Percentiles rank a stretch among this genome's conserved stretches.
phyloP scores from a whole-genome alignment of 768 basidiomycete genomes.

The Boletus vinaceobasis region DNA sequence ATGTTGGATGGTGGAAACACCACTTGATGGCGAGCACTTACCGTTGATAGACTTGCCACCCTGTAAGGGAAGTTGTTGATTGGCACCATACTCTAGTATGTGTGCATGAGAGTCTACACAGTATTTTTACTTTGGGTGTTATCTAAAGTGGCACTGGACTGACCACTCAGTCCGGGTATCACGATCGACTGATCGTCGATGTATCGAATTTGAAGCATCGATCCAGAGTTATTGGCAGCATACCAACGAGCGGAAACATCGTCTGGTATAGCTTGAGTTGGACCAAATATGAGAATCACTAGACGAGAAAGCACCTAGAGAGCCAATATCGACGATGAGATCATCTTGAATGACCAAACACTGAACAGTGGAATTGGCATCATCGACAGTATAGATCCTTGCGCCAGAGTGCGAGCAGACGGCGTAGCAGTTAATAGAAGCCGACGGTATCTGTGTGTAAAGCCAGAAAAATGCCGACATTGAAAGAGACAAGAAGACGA shows the following conservation, averaged over 20 bases:
- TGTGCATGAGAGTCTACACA: constrained; percentile 74
- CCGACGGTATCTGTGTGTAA: neutral
- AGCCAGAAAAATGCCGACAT: constrained; percentile 10
- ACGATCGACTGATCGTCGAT: constrained; percentile 56
- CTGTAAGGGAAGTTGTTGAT: constrained; percentile 59
- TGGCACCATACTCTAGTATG: constrained; percentile 74
- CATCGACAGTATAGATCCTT: constrained; percentile 68
- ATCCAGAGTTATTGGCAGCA: constrained; percentile 19
- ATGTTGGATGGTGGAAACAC: neutral
- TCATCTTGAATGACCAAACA: constrained; percentile 59
- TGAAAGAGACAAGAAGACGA: constrained; percentile 10
- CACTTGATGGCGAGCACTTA: constrained; percentile 15
- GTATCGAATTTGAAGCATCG: constrained; percentile 42
- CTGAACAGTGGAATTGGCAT: constrained; percentile 46
- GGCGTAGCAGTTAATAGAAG: constrained; percentile 43
- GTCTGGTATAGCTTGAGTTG: constrained; percentile 29
- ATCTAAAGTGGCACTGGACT: constrained; percentile 21
- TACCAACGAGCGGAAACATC: constrained; percentile 42
- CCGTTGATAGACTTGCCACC: constrained; percentile 59
- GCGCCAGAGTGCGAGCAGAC: constrained; percentile 55
- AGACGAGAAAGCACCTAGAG: constrained; percentile 43
- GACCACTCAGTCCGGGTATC: constrained; percentile 72
- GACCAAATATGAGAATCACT: neutral
- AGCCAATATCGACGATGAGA: constrained; percentile 52
- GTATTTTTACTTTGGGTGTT: neutral